Conservation (phyloP, 768 basidiomycete genomes). For the Suillus brevipes region DNA sequence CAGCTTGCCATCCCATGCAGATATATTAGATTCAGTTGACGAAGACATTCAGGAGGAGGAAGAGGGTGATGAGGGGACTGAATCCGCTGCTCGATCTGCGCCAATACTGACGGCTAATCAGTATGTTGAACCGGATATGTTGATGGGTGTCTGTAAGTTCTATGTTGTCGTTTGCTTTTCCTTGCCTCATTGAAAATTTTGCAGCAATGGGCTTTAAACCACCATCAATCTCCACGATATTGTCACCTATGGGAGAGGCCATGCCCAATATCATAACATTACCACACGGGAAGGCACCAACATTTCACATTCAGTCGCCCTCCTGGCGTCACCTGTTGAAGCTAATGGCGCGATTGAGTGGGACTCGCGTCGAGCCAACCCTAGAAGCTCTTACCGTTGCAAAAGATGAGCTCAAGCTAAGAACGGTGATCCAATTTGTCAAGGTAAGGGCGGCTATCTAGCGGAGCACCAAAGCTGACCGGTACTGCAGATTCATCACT, state of each 20-base stretch:
- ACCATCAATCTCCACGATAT: conserved; percentile 51
- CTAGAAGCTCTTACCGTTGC: conserved; percentile 61
- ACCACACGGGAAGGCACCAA: conserved; percentile 65
- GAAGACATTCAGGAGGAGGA: conserved; percentile 20
- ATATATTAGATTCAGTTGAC: conserved; percentile 13
- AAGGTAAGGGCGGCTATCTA: conserved; percentile 47
- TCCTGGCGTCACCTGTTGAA: conserved; percentile 75
- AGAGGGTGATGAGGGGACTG: conserved; percentile 13
- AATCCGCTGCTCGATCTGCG: conserved; percentile 12
- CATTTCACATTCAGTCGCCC: conserved; percentile 72
- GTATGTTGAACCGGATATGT: conserved; percentile 59
- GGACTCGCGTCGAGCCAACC: conserved; percentile 68
- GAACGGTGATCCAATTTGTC: conserved; percentile 78
- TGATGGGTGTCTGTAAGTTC: conserved; percentile 64
- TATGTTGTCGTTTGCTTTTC: conserved; percentile 5
- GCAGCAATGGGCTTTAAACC: conserved; percentile 68
- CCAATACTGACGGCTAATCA: conserved; percentile 30
- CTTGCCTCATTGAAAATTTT: conserved; percentile 15
- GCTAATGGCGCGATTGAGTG: conserved; percentile 71
- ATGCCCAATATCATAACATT: conserved; percentile 77
- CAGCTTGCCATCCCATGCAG: conserved; percentile 15
- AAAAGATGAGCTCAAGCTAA: conserved; percentile 58
- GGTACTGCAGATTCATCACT: conserved; percentile 52
- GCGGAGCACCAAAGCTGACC: conserved; percentile 7
- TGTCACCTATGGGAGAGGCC: conserved; percentile 48